Percentiles rank a stretch among this genome's conserved stretches.
Evolutionary conservation across 352 stramenopile species (phyloP).

Genomic region (Heterotrichella gracilis): DNA sequence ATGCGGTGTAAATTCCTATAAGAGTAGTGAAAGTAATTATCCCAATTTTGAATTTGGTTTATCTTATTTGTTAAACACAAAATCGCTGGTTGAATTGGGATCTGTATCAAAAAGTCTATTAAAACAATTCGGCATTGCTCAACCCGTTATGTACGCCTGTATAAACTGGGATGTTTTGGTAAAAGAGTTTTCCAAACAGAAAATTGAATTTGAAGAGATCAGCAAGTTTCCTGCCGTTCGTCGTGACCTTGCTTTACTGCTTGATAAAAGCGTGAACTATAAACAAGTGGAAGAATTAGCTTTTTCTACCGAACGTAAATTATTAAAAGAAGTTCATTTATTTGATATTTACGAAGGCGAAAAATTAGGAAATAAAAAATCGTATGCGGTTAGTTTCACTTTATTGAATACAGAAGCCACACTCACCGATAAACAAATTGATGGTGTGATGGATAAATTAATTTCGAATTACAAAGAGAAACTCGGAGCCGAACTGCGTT

Average conservation of each 20-base stretch:
- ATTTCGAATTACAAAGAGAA: conserved; percentile 1
- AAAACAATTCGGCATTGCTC: neutral
- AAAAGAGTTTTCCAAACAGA: neutral
- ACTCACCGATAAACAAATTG: neutral
- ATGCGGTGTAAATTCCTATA: neutral
- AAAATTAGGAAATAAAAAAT: conserved; percentile 7
- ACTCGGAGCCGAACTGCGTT: neutral
- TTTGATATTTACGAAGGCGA: neutral
- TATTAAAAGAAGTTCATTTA: neutral
- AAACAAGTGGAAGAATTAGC: neutral
- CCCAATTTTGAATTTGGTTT: neutral
- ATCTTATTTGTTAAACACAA: neutral
- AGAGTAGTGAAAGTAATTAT: neutral
- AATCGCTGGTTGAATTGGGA: neutral
- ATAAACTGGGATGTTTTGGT: neutral
- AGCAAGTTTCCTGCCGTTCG: neutral
- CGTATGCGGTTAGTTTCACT: neutral
- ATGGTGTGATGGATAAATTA: neutral
- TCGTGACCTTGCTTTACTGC: neutral
- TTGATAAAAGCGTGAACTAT: neutral
- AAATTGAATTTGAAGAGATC: neutral
- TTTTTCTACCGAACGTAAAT: neutral
- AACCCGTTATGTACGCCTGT: neutral
- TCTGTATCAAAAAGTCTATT: neutral
- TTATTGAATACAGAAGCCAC: neutral